Conservation (phyloP, 805 yeast species). For the Metschnikowia lochheadii region DNA sequence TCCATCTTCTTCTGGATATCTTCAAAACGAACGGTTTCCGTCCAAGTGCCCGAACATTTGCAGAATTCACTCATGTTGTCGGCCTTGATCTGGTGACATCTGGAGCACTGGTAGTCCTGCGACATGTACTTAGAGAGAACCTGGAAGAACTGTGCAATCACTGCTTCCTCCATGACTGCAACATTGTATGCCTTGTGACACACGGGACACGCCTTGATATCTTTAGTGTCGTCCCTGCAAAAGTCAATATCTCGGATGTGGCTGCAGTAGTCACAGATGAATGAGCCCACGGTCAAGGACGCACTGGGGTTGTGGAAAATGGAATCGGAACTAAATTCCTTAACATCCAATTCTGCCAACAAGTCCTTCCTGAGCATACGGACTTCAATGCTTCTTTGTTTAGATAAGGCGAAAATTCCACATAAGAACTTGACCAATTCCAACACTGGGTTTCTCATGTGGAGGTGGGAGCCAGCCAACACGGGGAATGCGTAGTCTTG, state of each 20-base stretch:
- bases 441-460: slow-evolving; percentile 64
- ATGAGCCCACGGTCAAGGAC: slow-evolving; percentile 58
- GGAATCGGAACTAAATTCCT: slow-evolving; percentile 79
- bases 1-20: slow-evolving; percentile 43
- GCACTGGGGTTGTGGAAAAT: slow-evolving; percentile 72
- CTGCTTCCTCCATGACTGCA: slow-evolving; percentile 70
- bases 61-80: slow-evolving; percentile 73
- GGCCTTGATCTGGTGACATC: slow-evolving; percentile 65
- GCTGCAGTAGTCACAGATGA: slow-evolving; percentile 79
- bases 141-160: slow-evolving; percentile 61
- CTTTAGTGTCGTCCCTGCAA: slow-evolving; percentile 58
- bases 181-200: slow-evolving; percentile 66
- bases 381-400: slow-evolving; percentile 63
- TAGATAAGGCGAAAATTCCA: slow-evolving; percentile 67
- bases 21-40: slow-evolving; percentile 45
- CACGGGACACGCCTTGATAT: slow-evolving; percentile 59
- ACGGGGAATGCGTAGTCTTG: slow-evolving; percentile 69
- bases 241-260: slow-evolving; percentile 73
- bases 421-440: slow-evolving; percentile 74
- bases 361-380: slow-evolving; percentile 72
- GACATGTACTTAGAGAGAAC: slow-evolving; percentile 56
- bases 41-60: slow-evolving; percentile 86
- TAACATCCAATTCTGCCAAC: slow-evolving; percentile 67
- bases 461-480: slow-evolving; percentile 68
- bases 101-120: slow-evolving; percentile 80